Evolutionary conservation across 2,329 filamentous ascomycete genomes (phyloP).

Genomic region (Sporothrix pseudoabietina): DNA sequence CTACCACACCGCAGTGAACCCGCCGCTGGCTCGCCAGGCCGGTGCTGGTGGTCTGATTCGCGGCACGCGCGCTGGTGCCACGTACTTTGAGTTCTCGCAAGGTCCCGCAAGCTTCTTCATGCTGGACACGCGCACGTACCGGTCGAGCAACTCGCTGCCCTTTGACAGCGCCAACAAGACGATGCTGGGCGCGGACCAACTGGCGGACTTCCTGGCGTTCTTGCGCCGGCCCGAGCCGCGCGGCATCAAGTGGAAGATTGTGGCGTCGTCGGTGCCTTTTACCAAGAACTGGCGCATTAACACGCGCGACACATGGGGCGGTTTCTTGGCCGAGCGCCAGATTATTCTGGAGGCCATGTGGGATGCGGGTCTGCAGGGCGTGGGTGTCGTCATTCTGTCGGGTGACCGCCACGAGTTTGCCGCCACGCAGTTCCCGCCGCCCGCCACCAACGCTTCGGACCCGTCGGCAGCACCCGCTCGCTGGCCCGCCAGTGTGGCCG

Average conservation of each 20-base stretch:
- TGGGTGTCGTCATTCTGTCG: conserved; percentile 80
- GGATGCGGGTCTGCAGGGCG: conserved; percentile 71
- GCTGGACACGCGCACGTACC: conserved; percentile 86
- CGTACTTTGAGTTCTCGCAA: conserved; percentile 87
- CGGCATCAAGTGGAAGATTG: conserved; percentile 89
- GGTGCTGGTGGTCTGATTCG: conserved; percentile 37
- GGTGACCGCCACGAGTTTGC: conserved; percentile 98
- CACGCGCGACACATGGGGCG: conserved; percentile 88
- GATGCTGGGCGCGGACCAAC: conserved; percentile 81
- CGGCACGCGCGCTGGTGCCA: conserved; percentile 53
- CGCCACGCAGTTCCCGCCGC: conserved; percentile 76
- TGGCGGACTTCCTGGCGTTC: conserved; percentile 77
- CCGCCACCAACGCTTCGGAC: conserved; percentile 45
- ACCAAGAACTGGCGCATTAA: conserved; percentile 97
- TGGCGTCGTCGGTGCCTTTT: conserved; percentile 88
- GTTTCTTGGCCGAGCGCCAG: conserved; percentile 79
- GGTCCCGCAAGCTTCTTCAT: conserved; percentile 94
- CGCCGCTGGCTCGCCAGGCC: conserved; percentile 64
- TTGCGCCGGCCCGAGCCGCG: conserved; percentile 69
- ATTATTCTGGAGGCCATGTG: conserved; percentile 88
- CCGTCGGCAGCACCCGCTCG: conserved; percentile 44
- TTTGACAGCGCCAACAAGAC: conserved; percentile 69
- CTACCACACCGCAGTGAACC: conserved; percentile 85
- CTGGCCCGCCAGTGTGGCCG: conserved; percentile 65
- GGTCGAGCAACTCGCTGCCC: conserved; percentile 66